Evolutionary conservation across 371 early-diverging fungal genomes (phyloP).

Genomic region (Syncephalastrum monosporum): DNA sequence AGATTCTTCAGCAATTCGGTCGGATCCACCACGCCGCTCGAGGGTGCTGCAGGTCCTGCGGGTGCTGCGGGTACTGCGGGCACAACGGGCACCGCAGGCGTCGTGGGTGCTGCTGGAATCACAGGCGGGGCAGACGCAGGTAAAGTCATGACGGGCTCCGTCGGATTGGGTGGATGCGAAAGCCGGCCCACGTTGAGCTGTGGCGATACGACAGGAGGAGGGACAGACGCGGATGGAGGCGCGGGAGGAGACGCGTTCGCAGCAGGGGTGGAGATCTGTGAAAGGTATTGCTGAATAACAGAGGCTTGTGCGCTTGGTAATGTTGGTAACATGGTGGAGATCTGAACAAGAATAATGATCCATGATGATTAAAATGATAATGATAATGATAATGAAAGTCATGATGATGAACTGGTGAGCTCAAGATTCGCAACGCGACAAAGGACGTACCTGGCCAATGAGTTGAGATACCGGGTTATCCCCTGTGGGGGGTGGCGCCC

Average conservation of each 20-base stretch:
- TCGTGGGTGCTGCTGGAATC: not conserved
- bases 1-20: constrained; percentile 36
- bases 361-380: no score
- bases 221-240: constrained; percentile 18
- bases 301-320: constrained; percentile 36
- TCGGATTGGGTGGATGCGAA: not conserved
- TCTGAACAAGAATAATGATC: constrained; percentile 16
- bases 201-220: constrained; percentile 12
- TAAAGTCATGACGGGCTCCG: no score
- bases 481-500: no score
- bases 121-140: constrained; percentile 4
- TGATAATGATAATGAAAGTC: no score
- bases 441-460: no score
- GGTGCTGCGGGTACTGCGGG: constrained; percentile 6
- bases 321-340: constrained; percentile 43
- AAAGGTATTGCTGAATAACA: constrained; percentile 37
- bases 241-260: constrained; percentile 7
- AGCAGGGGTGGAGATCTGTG: constrained; percentile 21
- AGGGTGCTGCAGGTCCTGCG: constrained; percentile 11
- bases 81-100: not conserved
- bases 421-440: no score
- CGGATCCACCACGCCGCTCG: constrained; percentile 19
- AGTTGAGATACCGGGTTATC: no score
- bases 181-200: constrained; percentile 2
- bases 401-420: not conserved